Evolutionary conservation across 192 early-diverging fungal species (phyloP).

Genomic region (Coemansia sp.): DNA sequence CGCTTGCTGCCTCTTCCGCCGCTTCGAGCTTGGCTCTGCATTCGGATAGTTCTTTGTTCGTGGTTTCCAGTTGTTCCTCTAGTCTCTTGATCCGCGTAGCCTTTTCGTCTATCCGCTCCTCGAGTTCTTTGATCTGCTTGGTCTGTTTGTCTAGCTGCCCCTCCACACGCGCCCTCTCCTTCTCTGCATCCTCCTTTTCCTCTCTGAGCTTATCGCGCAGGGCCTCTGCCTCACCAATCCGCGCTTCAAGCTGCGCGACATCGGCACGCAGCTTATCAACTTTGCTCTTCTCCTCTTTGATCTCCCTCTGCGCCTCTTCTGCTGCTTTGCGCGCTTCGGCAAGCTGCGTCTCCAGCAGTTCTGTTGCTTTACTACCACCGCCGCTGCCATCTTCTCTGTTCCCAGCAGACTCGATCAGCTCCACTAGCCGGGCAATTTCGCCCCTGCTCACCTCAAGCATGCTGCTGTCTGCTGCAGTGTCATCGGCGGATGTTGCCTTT

Average conservation of each 20-base stretch:
- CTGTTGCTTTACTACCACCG: background rate
- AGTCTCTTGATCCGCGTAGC: background rate
- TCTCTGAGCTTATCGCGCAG: slow-evolving; percentile 1
- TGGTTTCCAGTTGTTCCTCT: slow-evolving; percentile 1
- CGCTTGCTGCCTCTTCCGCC: slow-evolving; percentile 2
- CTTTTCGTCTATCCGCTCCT: slow-evolving; percentile 4
- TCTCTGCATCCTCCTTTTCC: background rate
- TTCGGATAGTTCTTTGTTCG: background rate
- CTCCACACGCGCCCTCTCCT: background rate
- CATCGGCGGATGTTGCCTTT: background rate
- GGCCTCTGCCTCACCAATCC: slow-evolving; percentile 8
- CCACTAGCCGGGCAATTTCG: slow-evolving; percentile 32
- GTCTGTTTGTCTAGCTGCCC: background rate
- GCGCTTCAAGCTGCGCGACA: slow-evolving; percentile 2
- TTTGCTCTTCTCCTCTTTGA: background rate
- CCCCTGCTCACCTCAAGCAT: slow-evolving; percentile 9
- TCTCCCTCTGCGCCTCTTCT: slow-evolving; percentile 6
- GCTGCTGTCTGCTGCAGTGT: background rate
- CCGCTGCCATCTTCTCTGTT: background rate
- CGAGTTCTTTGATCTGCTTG: slow-evolving; percentile 9
- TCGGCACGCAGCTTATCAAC: background rate
- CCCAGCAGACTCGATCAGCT: slow-evolving; percentile 27
- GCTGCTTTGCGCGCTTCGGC: slow-evolving; percentile 10
- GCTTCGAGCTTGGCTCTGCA: background rate
- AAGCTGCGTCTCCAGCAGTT: slow-evolving; percentile 13